These are phyloP conservation scores for Fusarium musae DNA, from an alignment of 2,329 filamentous ascomycete genomes.

Conservation along the genomic window DNA sequence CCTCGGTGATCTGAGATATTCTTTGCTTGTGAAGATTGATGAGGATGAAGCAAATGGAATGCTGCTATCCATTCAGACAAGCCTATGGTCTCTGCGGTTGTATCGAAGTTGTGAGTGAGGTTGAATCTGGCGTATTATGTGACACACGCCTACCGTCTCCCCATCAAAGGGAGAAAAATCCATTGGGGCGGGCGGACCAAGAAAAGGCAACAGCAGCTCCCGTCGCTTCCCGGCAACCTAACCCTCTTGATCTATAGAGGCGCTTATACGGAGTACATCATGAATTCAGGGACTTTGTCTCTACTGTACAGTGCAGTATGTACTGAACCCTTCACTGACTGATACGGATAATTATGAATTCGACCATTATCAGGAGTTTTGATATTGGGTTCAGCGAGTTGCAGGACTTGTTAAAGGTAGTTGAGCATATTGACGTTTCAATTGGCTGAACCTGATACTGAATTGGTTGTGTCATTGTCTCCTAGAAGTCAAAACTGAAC, in stretches of 20 bases:
- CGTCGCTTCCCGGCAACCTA: constrained; percentile 20
- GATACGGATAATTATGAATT: neutral
- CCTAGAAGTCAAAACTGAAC: neutral
- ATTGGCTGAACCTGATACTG: neutral
- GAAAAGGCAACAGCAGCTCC: constrained; percentile 16
- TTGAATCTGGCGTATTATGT: constrained; percentile 27
- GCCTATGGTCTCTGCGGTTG: neutral
- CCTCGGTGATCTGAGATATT: constrained; percentile 18
- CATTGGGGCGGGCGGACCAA: constrained; percentile 41
- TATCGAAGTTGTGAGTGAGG: constrained; percentile 13
- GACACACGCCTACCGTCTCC: constrained; percentile 33
- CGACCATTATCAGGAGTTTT: constrained; percentile 5
- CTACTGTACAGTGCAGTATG: neutral
- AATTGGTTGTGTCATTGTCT: neutral
- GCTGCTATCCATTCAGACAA: neutral
- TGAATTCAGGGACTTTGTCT: constrained; percentile 16
- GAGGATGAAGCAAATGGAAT: constrained; percentile 15
- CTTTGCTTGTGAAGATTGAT: constrained; percentile 40
- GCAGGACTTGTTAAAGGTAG: neutral
- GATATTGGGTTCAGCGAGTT: constrained; percentile 9
- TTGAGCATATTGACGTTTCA: neutral
- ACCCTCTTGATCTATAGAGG: neutral
- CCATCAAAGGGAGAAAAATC: constrained; percentile 36
- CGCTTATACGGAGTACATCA: constrained; percentile 7
- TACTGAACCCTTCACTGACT: constrained; percentile 1